Evolutionary conservation across 2,329 filamentous ascomycete species (phyloP).

Genomic region (Ophioceras dolichostomum): DNA sequence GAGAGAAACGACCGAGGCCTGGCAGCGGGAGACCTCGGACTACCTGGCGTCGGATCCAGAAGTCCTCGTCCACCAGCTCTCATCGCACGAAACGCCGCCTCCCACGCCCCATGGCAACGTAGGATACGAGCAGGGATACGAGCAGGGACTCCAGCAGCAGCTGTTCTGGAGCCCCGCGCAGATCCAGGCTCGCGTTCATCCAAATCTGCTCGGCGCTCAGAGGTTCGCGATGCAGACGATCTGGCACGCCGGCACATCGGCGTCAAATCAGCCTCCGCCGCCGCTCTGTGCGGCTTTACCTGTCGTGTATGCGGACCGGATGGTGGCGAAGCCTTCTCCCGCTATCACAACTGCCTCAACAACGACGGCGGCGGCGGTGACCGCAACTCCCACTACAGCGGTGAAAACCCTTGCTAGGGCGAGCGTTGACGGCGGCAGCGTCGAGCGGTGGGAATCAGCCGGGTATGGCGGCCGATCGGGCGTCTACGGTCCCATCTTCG

Average conservation of each 20-base stretch:
- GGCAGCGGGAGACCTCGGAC: conserved; percentile 33
- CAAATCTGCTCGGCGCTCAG: conserved; percentile 24
- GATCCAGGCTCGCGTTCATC: conserved; percentile 24
- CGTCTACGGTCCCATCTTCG: conserved; percentile 55
- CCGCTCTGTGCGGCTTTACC: conserved; percentile 32
- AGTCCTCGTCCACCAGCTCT: conserved; percentile 17
- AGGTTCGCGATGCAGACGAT: conserved; percentile 34
- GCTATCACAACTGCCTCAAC: too few relatives aligned
- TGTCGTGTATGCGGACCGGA: conserved; percentile 47
- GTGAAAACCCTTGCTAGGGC: too few relatives aligned
- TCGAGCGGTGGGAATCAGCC: conserved; percentile 54
- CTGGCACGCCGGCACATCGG: conserved; percentile 29
- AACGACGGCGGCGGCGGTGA: conserved; percentile 19
- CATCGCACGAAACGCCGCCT: too few relatives aligned
- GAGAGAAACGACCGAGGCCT: conserved; percentile 21
- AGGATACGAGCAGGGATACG: too few relatives aligned
- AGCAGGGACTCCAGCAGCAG: too few relatives aligned
- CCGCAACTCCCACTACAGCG: too few relatives aligned
- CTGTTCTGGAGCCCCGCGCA: conserved; percentile 28
- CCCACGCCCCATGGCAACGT: too few relatives aligned
- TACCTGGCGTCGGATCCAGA: conserved; percentile 28
- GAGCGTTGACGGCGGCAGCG: conserved; percentile 51
- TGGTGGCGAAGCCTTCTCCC: conserved; percentile 40
- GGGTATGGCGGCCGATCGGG: conserved; percentile 40
- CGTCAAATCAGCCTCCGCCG: conserved; percentile 23